Evolutionary conservation across 768 basidiomycete species (phyloP), one percentile per base, ranked within the genome.

Genomic region (Sarcodon sp.): DNA sequence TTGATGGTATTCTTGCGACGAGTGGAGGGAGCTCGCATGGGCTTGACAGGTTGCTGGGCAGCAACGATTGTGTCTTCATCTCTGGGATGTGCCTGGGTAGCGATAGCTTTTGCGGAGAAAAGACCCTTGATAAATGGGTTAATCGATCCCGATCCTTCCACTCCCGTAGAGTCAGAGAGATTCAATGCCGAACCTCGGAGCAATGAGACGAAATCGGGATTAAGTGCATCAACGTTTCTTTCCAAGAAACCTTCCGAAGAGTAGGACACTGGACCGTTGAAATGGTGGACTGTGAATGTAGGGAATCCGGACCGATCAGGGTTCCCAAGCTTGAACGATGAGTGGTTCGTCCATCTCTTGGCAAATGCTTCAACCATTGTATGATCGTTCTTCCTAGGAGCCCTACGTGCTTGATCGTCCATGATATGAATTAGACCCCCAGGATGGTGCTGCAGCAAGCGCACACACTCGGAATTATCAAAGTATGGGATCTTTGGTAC

Each of bases 381-480:
- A 47, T 83, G 76, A 57, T 94, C 90, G 2, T 83, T 93, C 77
- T 93, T 92, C 67, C 91, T 93, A 50, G 79, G 83, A 49, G 77
- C 75, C 35, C 87, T 73, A 10, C 85, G 75, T 1, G 92, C 87
- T 63, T 96, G 92, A 59, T 98, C 94, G 59, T 98, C 93, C 85
- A 97, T 89, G 63, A 98, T 97, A 57, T 94, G 90, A 47, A 97
- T 80, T 33, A 99, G 70, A 1, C 96, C 96, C 8, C 92, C 93
- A 1, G 88, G 91, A 47, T 70, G 71, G 59, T 89, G 83, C 59
- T 91, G 84, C 37, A 98, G 66, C 32, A 99, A 70, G 7, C 89
- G 78, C 32, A 98, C 64, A 55, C 88, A 91, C 60, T 97, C 93
- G 8, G 83, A 62, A 62, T 97, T 98, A 66, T 94, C 89, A 61